Base-by-base conservation (phyloP, 2,329 filamentous ascomycete species). In the Trichophyton benhamiae region DNA sequence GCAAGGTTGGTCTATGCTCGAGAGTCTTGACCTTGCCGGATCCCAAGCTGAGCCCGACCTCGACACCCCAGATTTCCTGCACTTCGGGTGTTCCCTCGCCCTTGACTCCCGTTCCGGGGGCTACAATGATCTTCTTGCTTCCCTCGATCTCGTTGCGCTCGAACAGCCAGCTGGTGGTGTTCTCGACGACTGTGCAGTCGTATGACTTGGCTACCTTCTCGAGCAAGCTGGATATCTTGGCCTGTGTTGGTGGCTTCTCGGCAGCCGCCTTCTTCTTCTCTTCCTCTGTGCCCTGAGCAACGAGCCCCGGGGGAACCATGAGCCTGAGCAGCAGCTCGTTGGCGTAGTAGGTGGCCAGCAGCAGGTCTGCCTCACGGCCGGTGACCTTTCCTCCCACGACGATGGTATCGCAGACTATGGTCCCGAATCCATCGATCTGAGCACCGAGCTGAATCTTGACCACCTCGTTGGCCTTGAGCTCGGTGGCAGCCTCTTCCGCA, bases 381-480 rank as follows among this genome's bases (percentile, higher is more conserved):
- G 84, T 84, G 68, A 95, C 78, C 68, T 82, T 81, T 66, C 83
- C 85, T 57, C 81, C 80, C 59, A 95, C 87, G 63, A 96, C 76
- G 67, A 97, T 82, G 63, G 90, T 95, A 77, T 96, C 88, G 78
- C 94, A 96, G 69, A 96, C 89, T 73, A 99, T 96, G 68, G 92
- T 88, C 69, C 90, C 91, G 72, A 97, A 95, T 60, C 94, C 94
- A 78, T 97, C 90, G 66, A 99, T 96, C 79, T 99, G 94, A 59
- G 94, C 94, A 72, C 94, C 94, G n/a, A 99, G 85, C 79, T 99
- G 94, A 74, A 99, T 94, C 84, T 99, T 99, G 78, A 96, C 83
- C 64, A 89, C 79, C 79, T 99, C 94, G 65, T 86, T 88, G 59
- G 87, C 82, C 79, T 96, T 89, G 69, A 99, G 82, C 71, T 86